These are phyloP conservation scores for Sphagnum fallax DNA, from an alignment of 228 moss, liverwort and hornwort genomes.

Conservation along the genomic window DNA sequence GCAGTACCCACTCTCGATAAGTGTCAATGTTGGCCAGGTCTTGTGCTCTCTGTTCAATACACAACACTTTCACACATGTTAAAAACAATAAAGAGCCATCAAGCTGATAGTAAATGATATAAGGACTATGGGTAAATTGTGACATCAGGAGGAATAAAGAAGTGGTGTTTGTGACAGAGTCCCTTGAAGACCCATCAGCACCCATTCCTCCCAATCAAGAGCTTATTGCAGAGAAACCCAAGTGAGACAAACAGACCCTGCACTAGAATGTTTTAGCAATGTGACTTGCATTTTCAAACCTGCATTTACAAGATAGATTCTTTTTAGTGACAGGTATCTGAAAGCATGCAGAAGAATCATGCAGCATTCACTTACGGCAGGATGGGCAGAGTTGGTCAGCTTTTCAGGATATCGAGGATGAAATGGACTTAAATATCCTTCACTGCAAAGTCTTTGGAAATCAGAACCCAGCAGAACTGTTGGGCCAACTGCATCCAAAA, in stretches of 20 bases:
- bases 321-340: too few relatives aligned
- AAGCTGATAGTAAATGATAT: background rate
- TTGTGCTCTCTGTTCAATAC: conserved; percentile 72
- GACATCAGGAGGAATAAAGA: too few relatives aligned
- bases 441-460: conserved; percentile 90
- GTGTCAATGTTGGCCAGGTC: conserved; percentile 87
- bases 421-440: conserved; percentile 97
- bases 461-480: conserved; percentile 92
- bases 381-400: conserved; percentile 96
- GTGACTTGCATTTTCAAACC: too few relatives aligned
- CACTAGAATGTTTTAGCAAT: too few relatives aligned
- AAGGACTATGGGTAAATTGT: too few relatives aligned
- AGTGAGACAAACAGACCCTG: too few relatives aligned
- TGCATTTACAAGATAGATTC: too few relatives aligned
- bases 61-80: background rate
- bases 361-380: conserved; percentile 44
- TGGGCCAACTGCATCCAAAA: conserved; percentile 92
- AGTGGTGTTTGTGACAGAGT: too few relatives aligned
- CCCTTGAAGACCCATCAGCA: too few relatives aligned
- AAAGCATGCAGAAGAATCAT: too few relatives aligned
- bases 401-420: conserved; percentile 99
- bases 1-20: conserved; percentile 92
- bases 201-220: too few relatives aligned
- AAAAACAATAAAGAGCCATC: background rate
- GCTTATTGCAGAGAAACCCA: too few relatives aligned